Base-by-base conservation (phyloP, 495 filamentous ascomycete species). In the Trichoderma orchidacearum region DNA sequence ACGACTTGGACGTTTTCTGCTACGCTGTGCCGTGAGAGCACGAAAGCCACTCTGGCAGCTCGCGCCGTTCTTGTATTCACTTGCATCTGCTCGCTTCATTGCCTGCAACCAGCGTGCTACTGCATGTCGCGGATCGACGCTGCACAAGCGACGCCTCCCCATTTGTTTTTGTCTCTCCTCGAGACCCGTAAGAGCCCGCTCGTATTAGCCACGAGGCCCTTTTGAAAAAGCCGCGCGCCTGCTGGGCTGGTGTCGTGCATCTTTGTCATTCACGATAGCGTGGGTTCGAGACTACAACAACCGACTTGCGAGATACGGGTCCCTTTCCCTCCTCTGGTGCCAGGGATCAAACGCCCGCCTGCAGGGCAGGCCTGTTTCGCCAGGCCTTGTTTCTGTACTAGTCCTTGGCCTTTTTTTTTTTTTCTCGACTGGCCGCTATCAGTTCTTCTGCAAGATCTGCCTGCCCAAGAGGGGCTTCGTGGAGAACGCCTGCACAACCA, bases 121-220 rank as follows among this genome's bases (percentile, higher is more conserved):
- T 48, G 41, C 41, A 48, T 48, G 41, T 48, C 41, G 41, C 41
- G 41, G 41, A 48, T 48, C 41, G 41, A 48, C 41, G 41, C 41
- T 48, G 41, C 41, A 48, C 41, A 48, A 48, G 12, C 41, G 0
- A 9, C 41, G 21, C 41, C 41, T 48, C 41, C 27, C 41, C 41
- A 48, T 48, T 48, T 27, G 41, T 48, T 48, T 45, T 23, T 48
- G 41, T 48, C 27, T 48, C 41, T 48, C 41, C 6, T 48, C 41
- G 41, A 48, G 41, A 48, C 41, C 41, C 41, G 4, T 25, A 48
- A 23, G 18, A 48, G n/a, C 21, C 21, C 41, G 41, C 41, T 48
- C 41, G 41, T 48, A 48, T 48, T 17, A 48, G 7, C 41, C 36
- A 41, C 36, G 17, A 21, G 36, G 36, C 36, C 36, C 36, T 13